These are phyloP conservation scores for Botrytis squamosa DNA, from an alignment of 2,329 filamentous ascomycete species.

Conservation along the genomic window DNA sequence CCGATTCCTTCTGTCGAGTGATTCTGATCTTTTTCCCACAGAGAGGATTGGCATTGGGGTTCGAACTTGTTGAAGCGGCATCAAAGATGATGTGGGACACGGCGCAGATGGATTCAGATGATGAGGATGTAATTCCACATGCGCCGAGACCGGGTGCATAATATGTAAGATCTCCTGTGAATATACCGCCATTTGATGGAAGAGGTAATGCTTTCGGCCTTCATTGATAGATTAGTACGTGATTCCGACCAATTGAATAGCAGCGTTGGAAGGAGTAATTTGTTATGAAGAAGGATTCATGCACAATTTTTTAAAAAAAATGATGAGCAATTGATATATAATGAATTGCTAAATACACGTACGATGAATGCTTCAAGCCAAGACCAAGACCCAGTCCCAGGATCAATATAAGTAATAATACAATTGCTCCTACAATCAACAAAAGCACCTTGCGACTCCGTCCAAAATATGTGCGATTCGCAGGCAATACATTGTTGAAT, in stretches of 20 bases:
- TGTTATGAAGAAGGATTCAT: background rate
- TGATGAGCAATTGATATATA: constrained; percentile 25
- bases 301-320: no score
- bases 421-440: constrained; percentile 14
- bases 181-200: constrained; percentile 51
- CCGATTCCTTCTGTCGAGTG: constrained; percentile 47
- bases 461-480: constrained; percentile 28
- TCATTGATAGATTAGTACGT: constrained; percentile 15
- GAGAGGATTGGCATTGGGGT: constrained; percentile 64
- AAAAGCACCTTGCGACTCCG: constrained; percentile 26
- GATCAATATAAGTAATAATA: constrained; percentile 37
- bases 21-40: constrained; percentile 68
- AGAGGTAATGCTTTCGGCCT: constrained; percentile 48
- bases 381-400: constrained; percentile 41
- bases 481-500: constrained; percentile 14
- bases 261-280: constrained; percentile 5
- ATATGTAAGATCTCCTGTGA: constrained; percentile 67
- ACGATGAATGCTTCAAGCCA: constrained; percentile 28
- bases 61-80: constrained; percentile 48
- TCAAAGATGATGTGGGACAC: constrained; percentile 69
- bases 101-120: constrained; percentile 61
- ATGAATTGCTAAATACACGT: constrained; percentile 25
- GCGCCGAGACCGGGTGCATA: constrained; percentile 66
- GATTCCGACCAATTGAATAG: background rate
- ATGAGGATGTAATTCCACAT: constrained; percentile 59